These are phyloP conservation scores for Thelonectria olida DNA, from an alignment of 2,329 filamentous ascomycete species.

Conservation along the genomic window DNA sequence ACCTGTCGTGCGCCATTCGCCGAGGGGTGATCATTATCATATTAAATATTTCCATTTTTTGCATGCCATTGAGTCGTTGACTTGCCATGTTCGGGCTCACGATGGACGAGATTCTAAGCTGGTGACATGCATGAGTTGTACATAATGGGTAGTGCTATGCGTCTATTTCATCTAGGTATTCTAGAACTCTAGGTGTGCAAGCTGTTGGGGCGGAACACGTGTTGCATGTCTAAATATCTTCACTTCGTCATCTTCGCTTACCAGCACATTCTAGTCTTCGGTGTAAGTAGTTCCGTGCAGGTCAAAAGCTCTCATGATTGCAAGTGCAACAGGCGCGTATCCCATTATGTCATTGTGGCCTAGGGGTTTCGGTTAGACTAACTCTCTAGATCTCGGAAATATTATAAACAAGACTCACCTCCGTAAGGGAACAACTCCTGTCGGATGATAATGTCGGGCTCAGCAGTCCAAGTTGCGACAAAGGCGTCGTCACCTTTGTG, in stretches of 20 bases:
- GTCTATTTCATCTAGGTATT: neutral
- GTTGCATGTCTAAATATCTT: neutral
- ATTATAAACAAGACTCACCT: conserved; percentile 52
- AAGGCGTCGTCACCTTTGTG: conserved; percentile 56
- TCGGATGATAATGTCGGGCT: conserved; percentile 58
- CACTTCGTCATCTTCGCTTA: no score
- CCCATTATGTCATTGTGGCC: conserved; percentile 77
- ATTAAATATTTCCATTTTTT: no score
- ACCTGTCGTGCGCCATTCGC: no score
- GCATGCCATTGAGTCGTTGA: no score
- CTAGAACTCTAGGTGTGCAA: no score
- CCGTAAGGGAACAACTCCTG: conserved; percentile 65
- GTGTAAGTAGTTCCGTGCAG: conserved; percentile 44
- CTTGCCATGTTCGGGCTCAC: neutral
- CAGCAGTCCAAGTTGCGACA: conserved; percentile 54
- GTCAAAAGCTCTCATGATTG: conserved; percentile 73
- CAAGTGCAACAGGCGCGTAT: conserved; percentile 70
- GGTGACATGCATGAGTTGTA: neutral
- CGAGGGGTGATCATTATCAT: no score
- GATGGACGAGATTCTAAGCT: neutral
- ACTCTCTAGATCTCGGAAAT: neutral
- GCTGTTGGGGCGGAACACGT: no score
- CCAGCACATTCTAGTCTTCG: conserved; percentile 5
- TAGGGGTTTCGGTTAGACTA: conserved; percentile 41
- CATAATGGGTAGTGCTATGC: neutral